These are phyloP conservation scores for Ophidiomyces ophidiicola DNA, from an alignment of 2,329 filamentous ascomycete species.

Conservation along the genomic window DNA sequence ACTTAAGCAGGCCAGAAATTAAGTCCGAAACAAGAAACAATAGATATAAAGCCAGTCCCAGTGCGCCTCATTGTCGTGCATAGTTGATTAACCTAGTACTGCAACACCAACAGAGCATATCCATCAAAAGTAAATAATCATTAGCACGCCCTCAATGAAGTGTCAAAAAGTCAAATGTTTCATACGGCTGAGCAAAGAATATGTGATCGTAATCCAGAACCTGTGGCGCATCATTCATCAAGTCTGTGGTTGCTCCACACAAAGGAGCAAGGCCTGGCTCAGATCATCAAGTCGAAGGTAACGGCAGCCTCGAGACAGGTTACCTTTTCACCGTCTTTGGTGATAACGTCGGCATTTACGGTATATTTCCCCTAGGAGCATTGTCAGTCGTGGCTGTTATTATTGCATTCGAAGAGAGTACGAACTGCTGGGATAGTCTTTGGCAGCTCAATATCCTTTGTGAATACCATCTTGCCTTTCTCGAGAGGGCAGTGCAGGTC, in stretches of 20 bases:
- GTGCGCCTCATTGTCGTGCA: background rate
- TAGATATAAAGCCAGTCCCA: no score
- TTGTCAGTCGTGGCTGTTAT: background rate
- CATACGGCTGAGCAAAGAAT: no score
- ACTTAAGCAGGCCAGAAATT: no score
- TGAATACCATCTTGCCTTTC: slow-evolving; percentile 59
- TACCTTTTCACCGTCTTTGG: slow-evolving; percentile 57
- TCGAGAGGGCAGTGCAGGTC: slow-evolving; percentile 81
- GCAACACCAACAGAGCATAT: no score
- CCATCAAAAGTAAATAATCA: no score
- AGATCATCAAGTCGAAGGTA: slow-evolving; percentile 11
- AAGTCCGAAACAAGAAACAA: background rate
- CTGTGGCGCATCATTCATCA: no score
- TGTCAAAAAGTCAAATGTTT: no score
- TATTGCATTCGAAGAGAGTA: slow-evolving; percentile 17
- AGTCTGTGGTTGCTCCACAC: background rate
- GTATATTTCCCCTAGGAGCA: slow-evolving; percentile 66
- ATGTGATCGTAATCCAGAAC: no score
- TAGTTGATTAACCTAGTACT: background rate
- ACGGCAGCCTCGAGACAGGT: slow-evolving; percentile 65
- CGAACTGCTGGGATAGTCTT: slow-evolving; percentile 77
- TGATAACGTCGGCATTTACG: slow-evolving; percentile 76
- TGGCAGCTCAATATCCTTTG: slow-evolving; percentile 74
- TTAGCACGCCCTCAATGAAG: no score
- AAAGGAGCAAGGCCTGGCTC: no score